phyloP scores from a whole-genome alignment of 805 yeast genomes.

The Clavispora fructus region DNA sequence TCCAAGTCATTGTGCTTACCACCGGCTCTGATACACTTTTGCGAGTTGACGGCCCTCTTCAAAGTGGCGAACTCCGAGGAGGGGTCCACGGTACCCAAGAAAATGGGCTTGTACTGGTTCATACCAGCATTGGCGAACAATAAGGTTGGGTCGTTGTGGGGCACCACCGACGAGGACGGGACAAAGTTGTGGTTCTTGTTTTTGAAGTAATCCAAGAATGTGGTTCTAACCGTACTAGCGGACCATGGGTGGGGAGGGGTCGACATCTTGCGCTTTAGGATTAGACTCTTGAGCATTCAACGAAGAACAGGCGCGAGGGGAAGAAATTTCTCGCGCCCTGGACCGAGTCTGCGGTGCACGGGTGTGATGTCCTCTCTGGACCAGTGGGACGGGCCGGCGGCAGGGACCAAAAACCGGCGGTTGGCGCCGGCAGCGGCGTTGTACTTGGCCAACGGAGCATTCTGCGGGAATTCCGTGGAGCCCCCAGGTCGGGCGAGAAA shows the following conservation, averaged over 20 bases:
- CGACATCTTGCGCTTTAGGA: constrained; percentile 13
- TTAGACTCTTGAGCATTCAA: constrained; percentile 15
- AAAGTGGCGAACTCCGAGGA: constrained; percentile 77
- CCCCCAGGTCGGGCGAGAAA: too few species aligned
- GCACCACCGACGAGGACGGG: constrained; percentile 91
- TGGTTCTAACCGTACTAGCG: constrained; percentile 62
- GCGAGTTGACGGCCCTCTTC: constrained; percentile 91
- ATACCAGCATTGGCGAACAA: constrained; percentile 98
- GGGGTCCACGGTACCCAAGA: constrained; percentile 96
- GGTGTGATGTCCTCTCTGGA: neutral
- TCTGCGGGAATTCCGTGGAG: too few species aligned
- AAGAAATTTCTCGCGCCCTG: neutral
- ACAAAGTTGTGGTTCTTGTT: constrained; percentile 70
- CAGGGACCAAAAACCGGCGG: too few species aligned
- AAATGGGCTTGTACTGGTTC: constrained; percentile 98
- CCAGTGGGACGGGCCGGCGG: neutral
- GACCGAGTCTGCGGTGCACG: neutral
- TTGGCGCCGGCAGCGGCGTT: too few species aligned
- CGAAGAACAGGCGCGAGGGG: neutral
- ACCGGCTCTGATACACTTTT: constrained; percentile 98
- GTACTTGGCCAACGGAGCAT: too few species aligned
- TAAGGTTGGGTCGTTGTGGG: constrained; percentile 96
- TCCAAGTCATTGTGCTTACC: constrained; percentile 98
- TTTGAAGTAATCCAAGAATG: constrained; percentile 80
- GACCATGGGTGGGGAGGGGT: constrained; percentile 27